A percentile compares a stretch with the other conserved stretches of the same genome.
These are phyloP conservation scores for Gracilaria domingensis DNA, from an alignment of 23 red algal species.

Conservation along the genomic window DNA sequence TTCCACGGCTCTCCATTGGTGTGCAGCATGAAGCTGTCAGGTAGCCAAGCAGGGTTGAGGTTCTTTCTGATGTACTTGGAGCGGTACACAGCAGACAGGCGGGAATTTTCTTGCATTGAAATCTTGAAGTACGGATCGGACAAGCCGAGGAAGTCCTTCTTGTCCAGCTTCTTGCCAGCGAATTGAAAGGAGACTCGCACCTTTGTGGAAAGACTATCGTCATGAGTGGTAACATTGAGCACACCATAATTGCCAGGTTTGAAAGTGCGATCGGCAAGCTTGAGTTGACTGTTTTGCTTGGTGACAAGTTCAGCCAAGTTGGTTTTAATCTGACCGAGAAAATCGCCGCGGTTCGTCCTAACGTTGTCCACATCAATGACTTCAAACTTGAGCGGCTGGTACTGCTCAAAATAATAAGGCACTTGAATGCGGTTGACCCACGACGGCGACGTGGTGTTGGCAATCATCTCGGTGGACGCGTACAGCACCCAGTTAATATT, in stretches of 20 bases:
- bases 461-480: slow-evolving; percentile 51
- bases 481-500: slow-evolving; percentile 27
- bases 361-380: slow-evolving; percentile 61
- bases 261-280: slow-evolving; percentile 17
- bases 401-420: slow-evolving; percentile 60
- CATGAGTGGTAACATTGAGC: slow-evolving; percentile 50
- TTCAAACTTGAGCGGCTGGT: slow-evolving; percentile 54
- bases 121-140: slow-evolving; percentile 71
- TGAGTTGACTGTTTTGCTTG: slow-evolving; percentile 8
- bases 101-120: neutral
- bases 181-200: slow-evolving; percentile 36
- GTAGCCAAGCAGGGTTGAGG: slow-evolving; percentile 60
- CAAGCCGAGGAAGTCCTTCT: slow-evolving; percentile 74
- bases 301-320: slow-evolving; percentile 60
- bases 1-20: neutral
- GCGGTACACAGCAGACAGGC: slow-evolving; percentile 31
- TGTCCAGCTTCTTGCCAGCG: slow-evolving; percentile 56
- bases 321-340: slow-evolving; percentile 26
- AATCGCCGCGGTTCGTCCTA: slow-evolving; percentile 34
- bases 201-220: slow-evolving; percentile 30
- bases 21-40: slow-evolving; percentile 39
- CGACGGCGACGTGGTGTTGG: slow-evolving; percentile 43
- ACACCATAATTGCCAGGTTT: slow-evolving; percentile 40
- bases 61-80: slow-evolving; percentile 35
- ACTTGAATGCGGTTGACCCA: slow-evolving; percentile 55